These are phyloP conservation scores for Pichia nakasei DNA, from an alignment of 805 yeast genomes.

Conservation along the genomic window DNA sequence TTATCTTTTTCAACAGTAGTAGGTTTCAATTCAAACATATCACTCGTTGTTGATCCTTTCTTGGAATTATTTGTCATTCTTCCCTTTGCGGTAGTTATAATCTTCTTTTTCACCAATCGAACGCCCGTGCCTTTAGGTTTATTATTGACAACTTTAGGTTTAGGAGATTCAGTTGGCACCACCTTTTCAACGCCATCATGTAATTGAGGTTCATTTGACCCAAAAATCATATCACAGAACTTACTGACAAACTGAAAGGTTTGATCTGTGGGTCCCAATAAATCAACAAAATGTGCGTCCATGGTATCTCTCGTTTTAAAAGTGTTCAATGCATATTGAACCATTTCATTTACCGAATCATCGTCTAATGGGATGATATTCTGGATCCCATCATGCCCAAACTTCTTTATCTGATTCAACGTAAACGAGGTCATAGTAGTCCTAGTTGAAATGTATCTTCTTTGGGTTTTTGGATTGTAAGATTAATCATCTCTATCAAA, in stretches of 20 bases:
- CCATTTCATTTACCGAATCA: slow-evolving; percentile 45
- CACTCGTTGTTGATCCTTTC: slow-evolving; percentile 36
- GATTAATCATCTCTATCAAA: too few relatives aligned
- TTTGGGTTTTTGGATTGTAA: too few relatives aligned
- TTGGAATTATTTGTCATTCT: slow-evolving; percentile 12
- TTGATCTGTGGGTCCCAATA: slow-evolving; percentile 50
- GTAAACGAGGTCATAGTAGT: slow-evolving; percentile 10
- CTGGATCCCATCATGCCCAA: slow-evolving; percentile 16
- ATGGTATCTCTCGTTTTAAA: slow-evolving; percentile 40
- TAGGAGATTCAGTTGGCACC: not conserved
- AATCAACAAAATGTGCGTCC: slow-evolving; percentile 42
- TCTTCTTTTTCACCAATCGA: slow-evolving; percentile 1
- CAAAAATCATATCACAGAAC: slow-evolving; percentile 33
- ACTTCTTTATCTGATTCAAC: slow-evolving; percentile 18
- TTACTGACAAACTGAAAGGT: slow-evolving; percentile 38
- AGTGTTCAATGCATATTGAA: slow-evolving; percentile 39
- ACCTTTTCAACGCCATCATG: not conserved
- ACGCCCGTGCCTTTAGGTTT: slow-evolving; percentile 10
- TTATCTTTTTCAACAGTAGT: slow-evolving; percentile 10
- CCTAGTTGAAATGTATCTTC: too few relatives aligned
- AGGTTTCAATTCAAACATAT: slow-evolving; percentile 35
- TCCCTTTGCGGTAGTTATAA: slow-evolving; percentile 6
- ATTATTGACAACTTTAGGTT: slow-evolving; percentile 1
- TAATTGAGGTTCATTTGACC: slow-evolving; percentile 5
- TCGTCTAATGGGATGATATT: slow-evolving; percentile 49